Percentiles rank a stretch among this genome's conserved stretches.
Conservation (phyloP, 176 grass and related monocot genomes). For the Secale cereale region DNA sequence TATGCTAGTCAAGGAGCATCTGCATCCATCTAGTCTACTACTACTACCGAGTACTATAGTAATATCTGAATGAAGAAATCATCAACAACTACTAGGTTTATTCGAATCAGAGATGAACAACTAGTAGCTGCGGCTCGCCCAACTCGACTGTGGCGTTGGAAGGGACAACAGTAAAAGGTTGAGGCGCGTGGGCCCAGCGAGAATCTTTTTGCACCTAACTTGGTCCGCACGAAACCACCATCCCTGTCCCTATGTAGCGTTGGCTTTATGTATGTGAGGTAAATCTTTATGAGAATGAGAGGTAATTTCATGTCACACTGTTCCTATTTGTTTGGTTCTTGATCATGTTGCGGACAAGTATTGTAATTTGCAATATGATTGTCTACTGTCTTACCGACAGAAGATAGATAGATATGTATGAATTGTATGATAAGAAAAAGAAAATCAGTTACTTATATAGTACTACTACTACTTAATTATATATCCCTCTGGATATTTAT, state of each 20-base stretch:
- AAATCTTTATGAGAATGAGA: background rate
- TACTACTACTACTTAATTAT: too few relatives aligned
- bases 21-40: background rate
- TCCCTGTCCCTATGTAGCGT: background rate
- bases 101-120: background rate
- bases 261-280: background rate
- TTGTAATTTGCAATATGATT: background rate
- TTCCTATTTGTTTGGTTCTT: background rate
- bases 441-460: too few relatives aligned
- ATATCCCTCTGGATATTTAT: too few relatives aligned
- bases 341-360: background rate
- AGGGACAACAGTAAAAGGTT: slow-evolving; percentile 3
- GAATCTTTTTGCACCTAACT: slow-evolving; percentile 5
- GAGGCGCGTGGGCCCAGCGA: background rate
- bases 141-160: background rate
- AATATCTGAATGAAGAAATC: too few relatives aligned
- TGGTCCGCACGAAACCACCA: slow-evolving; percentile 9
- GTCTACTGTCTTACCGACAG: too few relatives aligned
- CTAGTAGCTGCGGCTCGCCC: background rate
- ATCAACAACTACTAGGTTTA: too few relatives aligned
- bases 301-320: background rate
- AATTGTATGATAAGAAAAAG: too few relatives aligned
- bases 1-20: background rate
- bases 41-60: too few relatives aligned
- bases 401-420: too few relatives aligned